Evolutionary conservation across 2,329 filamentous ascomycete genomes (phyloP).

Genomic region (Claviceps purpurea): DNA sequence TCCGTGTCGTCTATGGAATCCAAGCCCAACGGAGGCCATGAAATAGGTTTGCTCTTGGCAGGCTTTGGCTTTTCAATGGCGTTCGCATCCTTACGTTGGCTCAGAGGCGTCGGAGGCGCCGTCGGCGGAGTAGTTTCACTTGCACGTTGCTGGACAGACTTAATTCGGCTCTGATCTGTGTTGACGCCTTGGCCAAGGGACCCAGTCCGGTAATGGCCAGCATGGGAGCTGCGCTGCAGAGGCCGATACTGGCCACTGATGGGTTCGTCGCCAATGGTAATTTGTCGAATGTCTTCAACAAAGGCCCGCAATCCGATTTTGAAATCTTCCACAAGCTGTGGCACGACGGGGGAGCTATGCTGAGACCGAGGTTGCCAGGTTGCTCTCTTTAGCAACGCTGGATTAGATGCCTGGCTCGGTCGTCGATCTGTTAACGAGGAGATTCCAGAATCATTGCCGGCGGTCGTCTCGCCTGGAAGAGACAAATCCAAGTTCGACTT

Average conservation of each 20-base stretch:
- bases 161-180: conserved; percentile 33
- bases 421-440: conserved; percentile 17
- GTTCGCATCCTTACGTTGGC: conserved; percentile 14
- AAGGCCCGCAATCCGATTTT: conserved; percentile 87
- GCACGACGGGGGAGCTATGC: conserved; percentile 34
- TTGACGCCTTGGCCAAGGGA: conserved; percentile 7
- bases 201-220: conserved; percentile 1
- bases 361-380: conserved; percentile 44
- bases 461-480: conserved; percentile 25
- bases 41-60: conserved; percentile 39
- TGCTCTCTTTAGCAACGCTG: conserved; percentile 38
- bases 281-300: conserved; percentile 87
- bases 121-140: conserved; percentile 25
- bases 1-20: conserved; percentile 47
- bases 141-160: conserved; percentile 29
- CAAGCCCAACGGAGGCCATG: conserved; percentile 44
- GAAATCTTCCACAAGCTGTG: conserved; percentile 81
- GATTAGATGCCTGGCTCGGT: conserved; percentile 22
- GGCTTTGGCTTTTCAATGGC: conserved; percentile 24
- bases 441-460: conserved; percentile 12
- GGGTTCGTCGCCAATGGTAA: conserved; percentile 88
- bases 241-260: conserved; percentile 36
- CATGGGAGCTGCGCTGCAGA: conserved; percentile 9
- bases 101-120: conserved; percentile 17
- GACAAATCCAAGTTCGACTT: conserved; percentile 31